A percentile compares a stretch with the other conserved stretches of the same genome.
These are phyloP conservation scores for Eucalyptus dawsonii DNA, from an alignment of 345 rosid genomes.

Conservation along the genomic window DNA sequence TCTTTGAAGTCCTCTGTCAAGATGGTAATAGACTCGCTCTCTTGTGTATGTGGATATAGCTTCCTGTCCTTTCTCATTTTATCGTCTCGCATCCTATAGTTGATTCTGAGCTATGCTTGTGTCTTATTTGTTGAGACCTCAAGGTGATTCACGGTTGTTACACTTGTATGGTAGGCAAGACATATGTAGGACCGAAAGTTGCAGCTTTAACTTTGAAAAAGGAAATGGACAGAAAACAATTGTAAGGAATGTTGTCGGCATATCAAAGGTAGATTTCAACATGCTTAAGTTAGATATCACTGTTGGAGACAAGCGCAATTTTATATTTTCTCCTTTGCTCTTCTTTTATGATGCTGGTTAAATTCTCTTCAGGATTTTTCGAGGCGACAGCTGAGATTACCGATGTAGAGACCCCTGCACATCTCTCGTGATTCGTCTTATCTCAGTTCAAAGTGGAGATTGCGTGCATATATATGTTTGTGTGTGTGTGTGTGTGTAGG, in stretches of 20 bases:
- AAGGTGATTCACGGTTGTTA: not conserved
- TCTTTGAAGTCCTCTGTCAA: slow-evolving; percentile 1
- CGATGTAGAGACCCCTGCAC: slow-evolving; percentile 63
- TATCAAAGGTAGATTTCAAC: no score
- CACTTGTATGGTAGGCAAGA: not conserved
- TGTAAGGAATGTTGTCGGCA: no score
- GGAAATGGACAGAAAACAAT: no score
- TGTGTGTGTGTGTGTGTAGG: no score
- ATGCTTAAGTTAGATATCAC: no score
- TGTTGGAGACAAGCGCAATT: no score
- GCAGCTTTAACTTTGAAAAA: not conserved
- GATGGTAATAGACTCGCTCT: not conserved
- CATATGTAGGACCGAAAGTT: not conserved
- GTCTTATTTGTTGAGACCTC: not conserved
- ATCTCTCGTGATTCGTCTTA: slow-evolving; percentile 58
- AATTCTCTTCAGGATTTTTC: slow-evolving; percentile 44
- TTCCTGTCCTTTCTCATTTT: not conserved
- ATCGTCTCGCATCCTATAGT: not conserved
- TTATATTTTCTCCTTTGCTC: not conserved
- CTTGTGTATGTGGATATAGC: not conserved
- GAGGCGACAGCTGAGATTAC: slow-evolving; percentile 87
- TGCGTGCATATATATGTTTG: slow-evolving; percentile 38
- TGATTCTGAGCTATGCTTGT: not conserved
- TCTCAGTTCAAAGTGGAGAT: slow-evolving; percentile 61
- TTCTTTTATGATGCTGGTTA: not conserved